phyloP scores from a whole-genome alignment of 768 basidiomycete genomes.

The Kwoniella pini region DNA sequence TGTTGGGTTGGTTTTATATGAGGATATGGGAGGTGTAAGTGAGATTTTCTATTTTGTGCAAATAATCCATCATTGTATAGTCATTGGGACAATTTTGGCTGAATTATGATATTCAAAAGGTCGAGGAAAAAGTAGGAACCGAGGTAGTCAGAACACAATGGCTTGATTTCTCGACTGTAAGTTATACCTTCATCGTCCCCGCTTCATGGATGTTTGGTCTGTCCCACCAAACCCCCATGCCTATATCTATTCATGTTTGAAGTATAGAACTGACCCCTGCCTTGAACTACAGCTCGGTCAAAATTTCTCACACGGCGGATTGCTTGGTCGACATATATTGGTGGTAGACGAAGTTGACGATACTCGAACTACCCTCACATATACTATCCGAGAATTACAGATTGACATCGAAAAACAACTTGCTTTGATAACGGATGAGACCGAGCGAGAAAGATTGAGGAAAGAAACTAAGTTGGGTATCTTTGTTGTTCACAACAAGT shows the following conservation, averaged over 20 bases:
- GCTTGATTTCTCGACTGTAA: slow-evolving; percentile 62
- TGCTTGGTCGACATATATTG: slow-evolving; percentile 77
- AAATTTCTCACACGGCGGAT: slow-evolving; percentile 52
- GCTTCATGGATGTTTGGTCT: too few species aligned
- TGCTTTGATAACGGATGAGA: slow-evolving; percentile 67
- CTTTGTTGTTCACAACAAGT: slow-evolving; percentile 69
- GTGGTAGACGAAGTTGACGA: slow-evolving; percentile 66
- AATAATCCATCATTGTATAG: too few species aligned
- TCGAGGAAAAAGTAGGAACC: slow-evolving; percentile 50
- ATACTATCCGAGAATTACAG: slow-evolving; percentile 83
- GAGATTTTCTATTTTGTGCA: too few species aligned
- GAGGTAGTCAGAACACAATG: slow-evolving; percentile 95
- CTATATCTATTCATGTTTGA: too few species aligned
- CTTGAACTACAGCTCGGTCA: slow-evolving; percentile 53
- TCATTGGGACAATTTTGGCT: too few species aligned
- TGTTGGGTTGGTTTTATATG: slow-evolving; percentile 93
- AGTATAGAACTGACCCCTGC: too few species aligned
- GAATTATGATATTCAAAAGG: slow-evolving; percentile 16
- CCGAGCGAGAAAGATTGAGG: slow-evolving; percentile 73
- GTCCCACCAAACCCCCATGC: too few species aligned
- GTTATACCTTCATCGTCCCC: slow-evolving; percentile 12
- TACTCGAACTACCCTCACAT: slow-evolving; percentile 76
- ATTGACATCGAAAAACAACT: slow-evolving; percentile 68
- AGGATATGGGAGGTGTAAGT: slow-evolving; percentile 75
- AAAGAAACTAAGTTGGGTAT: slow-evolving; percentile 79